phyloP scores from a whole-genome alignment of 2,329 filamentous ascomycete species.

The Phoma sp. region DNA sequence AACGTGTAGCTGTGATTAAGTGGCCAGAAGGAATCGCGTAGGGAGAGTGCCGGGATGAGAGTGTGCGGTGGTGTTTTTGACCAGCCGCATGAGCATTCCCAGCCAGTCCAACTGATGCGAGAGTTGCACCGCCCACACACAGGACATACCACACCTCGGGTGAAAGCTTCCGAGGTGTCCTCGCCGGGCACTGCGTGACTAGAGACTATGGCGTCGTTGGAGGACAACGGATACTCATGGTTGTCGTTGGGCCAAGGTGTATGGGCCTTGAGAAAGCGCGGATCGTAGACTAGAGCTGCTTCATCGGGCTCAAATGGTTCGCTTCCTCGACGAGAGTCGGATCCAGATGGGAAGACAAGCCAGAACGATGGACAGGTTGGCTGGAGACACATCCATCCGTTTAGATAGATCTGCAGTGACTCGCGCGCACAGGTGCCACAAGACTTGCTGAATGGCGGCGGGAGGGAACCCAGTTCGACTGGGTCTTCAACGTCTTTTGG shows the following conservation, averaged over 20 bases:
- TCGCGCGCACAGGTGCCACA: constrained; percentile 45
- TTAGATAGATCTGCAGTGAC: constrained; percentile 52
- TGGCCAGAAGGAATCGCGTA: constrained; percentile 48
- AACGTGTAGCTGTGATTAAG: constrained; percentile 43
- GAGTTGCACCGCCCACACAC: constrained; percentile 68
- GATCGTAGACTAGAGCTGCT: constrained; percentile 58
- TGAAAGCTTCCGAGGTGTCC: constrained; percentile 61
- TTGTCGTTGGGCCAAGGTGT: constrained; percentile 53
- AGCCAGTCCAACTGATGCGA: constrained; percentile 67
- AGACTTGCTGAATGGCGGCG: constrained; percentile 42
- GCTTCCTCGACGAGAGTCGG: constrained; percentile 11
- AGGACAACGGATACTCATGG: constrained; percentile 47
- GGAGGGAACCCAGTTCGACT: constrained; percentile 40
- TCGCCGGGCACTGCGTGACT: constrained; percentile 51
- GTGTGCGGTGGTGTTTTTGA: constrained; percentile 44
- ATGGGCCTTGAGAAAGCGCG: constrained; percentile 65
- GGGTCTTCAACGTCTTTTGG: constrained; percentile 41
- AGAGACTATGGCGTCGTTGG: constrained; percentile 33
- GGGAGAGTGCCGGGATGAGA: constrained; percentile 34
- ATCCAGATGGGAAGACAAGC: constrained; percentile 44
- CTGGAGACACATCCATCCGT: constrained; percentile 67
- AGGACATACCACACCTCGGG: constrained; percentile 72
- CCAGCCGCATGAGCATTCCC: constrained; percentile 68
- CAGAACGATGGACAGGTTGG: constrained; percentile 63
- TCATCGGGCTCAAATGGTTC: constrained; percentile 42